Base-by-base conservation (phyloP, 1,284 basidiomycete genomes). In the Tausonia pullulans region DNA sequence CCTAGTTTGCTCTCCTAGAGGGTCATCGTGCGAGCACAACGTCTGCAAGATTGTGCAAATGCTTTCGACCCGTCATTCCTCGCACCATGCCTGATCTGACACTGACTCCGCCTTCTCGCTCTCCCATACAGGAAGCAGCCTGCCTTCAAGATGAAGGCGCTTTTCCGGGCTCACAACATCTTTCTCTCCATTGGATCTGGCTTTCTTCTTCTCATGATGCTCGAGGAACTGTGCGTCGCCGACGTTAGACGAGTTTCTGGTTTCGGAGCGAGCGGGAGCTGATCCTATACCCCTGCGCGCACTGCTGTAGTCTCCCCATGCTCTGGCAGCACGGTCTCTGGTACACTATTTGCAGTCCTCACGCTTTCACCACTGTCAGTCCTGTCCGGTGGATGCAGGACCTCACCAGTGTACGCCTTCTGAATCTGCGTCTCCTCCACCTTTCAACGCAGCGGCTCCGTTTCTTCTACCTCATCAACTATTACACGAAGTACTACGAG, bases 381-480 rank as follows among this genome's bases (percentile, higher is more conserved):
- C 46, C 48, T 9, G 9, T 63, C 60, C n/a, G 27, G 27, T 27
- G 27, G 27, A 27, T 27, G 27, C 27, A 27, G 27, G 27, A 1
- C 27, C 27, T 27, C 27, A 95, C 92, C 61, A 79, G 84, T 67
- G 90, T 92, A 72, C 72, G 85, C 81, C 46, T 14, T 9, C 48
- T 63, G 60, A 14, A 27, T 27, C 27, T 27, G 27, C 27, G 27
- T 27, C 27, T 27, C 27, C 27, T 27, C 27, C 27, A 27, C 27
- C 27, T 27, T 27, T 27, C 27, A 58, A 3, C 58, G 2, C 70
- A 92, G 88, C 82, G 82, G 73, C 80, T 93, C 74, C 86, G 91
- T 76, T 86, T 90, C 72, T 96, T 90, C 80, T 98, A 98, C 81
- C 92, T 98, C 81, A 83, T 98, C 81, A 98, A 98, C 81, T 98